These are phyloP conservation scores for Exophiala bonariae DNA, from an alignment of 2,329 filamentous ascomycete genomes.

Conservation along the genomic window DNA sequence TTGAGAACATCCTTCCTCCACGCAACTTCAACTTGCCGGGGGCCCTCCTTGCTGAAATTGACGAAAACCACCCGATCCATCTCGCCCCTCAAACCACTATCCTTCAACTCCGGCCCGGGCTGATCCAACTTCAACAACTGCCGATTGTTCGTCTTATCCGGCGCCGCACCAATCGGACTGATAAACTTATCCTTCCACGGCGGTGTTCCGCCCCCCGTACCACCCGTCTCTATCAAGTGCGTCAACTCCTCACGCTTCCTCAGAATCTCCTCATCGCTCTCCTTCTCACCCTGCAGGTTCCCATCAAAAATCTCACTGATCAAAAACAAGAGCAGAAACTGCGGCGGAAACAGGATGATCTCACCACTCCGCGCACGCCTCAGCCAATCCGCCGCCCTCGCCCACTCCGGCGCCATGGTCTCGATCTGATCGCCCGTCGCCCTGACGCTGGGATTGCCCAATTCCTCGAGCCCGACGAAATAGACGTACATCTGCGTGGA, in stretches of 20 bases:
- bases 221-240: conserved; percentile 43
- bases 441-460: conserved; percentile 54
- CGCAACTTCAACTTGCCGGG: conserved; percentile 55
- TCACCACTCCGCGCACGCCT: conserved; percentile 60
- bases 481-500: conserved; percentile 98
- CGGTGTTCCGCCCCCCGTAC: conserved; percentile 6
- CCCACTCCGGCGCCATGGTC: conserved; percentile 76
- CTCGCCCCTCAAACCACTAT: conserved; percentile 49
- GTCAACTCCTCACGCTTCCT: conserved; percentile 46
- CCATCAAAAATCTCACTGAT: conserved; percentile 50
- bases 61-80: conserved; percentile 58
- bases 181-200: conserved; percentile 51
- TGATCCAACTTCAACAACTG: conserved; percentile 52
- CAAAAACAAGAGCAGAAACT: conserved; percentile 63
- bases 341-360: conserved; percentile 87
- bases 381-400: conserved; percentile 70
- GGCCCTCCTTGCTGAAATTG: conserved; percentile 57
- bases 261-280: conserved; percentile 22
- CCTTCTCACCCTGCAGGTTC: conserved; percentile 7
- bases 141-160: conserved; percentile 48
- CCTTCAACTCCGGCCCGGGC: conserved; percentile 57
- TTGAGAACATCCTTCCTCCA: conserved; percentile 50
- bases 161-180: conserved; percentile 39
- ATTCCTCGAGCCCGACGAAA: conserved; percentile 33
- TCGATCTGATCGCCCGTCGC: conserved; percentile 67